Percentiles rank a stretch among this genome's conserved stretches.
These are phyloP conservation scores for Mycena albidolilacea DNA, from an alignment of 768 basidiomycete genomes.

Conservation along the genomic window DNA sequence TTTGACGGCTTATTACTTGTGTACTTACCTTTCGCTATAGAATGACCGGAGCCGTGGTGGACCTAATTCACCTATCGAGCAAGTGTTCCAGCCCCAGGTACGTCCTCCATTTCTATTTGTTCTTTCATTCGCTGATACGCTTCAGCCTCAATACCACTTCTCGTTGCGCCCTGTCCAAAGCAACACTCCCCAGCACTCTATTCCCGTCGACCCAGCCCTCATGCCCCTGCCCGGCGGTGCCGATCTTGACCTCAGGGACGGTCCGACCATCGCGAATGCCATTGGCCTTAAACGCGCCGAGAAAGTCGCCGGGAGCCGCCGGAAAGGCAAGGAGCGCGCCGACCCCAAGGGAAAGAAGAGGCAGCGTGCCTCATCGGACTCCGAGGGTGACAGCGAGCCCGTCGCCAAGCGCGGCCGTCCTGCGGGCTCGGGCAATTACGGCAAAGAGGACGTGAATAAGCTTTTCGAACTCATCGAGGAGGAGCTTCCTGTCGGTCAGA, in stretches of 20 bases:
- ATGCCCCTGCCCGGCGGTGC: neutral
- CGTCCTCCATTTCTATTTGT: neutral
- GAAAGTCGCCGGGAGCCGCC: too few relatives aligned
- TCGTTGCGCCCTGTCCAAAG: neutral
- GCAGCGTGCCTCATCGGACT: conserved; percentile 12
- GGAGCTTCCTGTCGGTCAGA: conserved; percentile 4
- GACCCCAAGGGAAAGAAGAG: conserved; percentile 15
- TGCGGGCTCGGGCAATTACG: conserved; percentile 3
- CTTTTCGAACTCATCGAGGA: conserved; percentile 8
- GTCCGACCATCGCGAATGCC: conserved; percentile 1
- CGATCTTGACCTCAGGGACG: neutral
- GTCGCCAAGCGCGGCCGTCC: conserved; percentile 12
- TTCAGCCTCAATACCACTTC: conserved; percentile 7
- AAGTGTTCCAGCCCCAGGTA: conserved; percentile 10
- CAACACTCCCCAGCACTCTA: neutral
- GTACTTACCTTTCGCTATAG: neutral
- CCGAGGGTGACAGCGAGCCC: neutral
- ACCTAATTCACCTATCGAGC: conserved; percentile 15
- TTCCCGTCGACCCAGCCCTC: conserved; percentile 13
- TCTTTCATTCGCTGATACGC: neutral
- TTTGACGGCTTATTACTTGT: neutral
- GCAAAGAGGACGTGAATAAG: neutral
- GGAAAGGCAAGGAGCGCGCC: neutral
- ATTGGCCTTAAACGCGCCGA: neutral
- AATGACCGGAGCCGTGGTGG: conserved; percentile 12